A percentile compares a stretch with the other conserved stretches of the same genome.
phyloP scores from a whole-genome alignment of 768 basidiomycete genomes.

The Mycena leptocephala region DNA sequence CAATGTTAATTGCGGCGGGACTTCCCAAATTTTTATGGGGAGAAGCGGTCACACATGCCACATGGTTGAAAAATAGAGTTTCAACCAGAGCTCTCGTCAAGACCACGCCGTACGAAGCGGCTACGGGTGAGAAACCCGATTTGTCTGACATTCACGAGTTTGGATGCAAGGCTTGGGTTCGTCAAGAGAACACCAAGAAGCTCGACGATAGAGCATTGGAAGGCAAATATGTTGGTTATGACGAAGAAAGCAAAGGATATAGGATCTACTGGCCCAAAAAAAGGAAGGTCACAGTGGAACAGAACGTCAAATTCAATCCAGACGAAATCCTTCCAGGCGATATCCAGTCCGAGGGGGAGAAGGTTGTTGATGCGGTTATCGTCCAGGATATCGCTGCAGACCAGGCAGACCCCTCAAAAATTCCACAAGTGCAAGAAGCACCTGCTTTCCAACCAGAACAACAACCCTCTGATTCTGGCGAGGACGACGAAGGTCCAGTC shows the following conservation, averaged over 20 bases:
- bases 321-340: too few species aligned
- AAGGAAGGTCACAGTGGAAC: too few species aligned
- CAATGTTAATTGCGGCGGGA: too few species aligned
- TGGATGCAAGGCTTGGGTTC: background rate
- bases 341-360: too few species aligned
- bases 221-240: background rate
- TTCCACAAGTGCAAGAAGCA: too few species aligned
- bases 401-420: too few species aligned
- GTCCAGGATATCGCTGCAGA: too few species aligned
- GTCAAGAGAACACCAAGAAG: background rate
- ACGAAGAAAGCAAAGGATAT: background rate
- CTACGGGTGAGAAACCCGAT: background rate
- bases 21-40: background rate
- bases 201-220: background rate
- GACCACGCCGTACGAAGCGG: background rate
- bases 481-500: too few species aligned
- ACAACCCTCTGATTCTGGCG: too few species aligned
- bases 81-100: background rate
- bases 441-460: too few species aligned
- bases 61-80: background rate
- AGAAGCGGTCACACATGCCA: background rate
- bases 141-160: background rate
- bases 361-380: too few species aligned
- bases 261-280: background rate
- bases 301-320: too few species aligned